These are phyloP conservation scores for Phytophthora multivora DNA, from an alignment of 352 stramenopile species.

Conservation along the genomic window DNA sequence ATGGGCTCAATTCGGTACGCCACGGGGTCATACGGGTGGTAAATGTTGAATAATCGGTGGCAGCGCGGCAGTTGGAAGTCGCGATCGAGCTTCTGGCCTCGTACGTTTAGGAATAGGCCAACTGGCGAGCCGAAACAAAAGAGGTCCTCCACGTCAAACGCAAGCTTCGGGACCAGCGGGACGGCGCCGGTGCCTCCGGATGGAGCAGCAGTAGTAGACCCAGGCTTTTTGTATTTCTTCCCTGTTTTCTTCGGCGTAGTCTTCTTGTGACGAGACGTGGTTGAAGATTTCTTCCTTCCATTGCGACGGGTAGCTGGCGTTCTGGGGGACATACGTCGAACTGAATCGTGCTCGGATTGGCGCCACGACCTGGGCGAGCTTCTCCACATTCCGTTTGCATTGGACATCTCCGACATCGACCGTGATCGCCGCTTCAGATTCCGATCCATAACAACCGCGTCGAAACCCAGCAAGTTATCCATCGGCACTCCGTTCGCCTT, in stretches of 20 bases:
- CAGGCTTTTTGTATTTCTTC: conserved; percentile 25
- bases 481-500: neutral
- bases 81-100: conserved; percentile 76
- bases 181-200: conserved; percentile 8
- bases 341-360: conserved; percentile 5
- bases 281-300: conserved; percentile 12
- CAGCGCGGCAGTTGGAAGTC: conserved; percentile 84
- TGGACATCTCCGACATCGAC: conserved; percentile 49
- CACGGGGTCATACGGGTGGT: conserved; percentile 94
- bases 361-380: conserved; percentile 13
- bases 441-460: conserved; percentile 27
- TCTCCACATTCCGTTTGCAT: conserved; percentile 19
- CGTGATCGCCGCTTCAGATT: conserved; percentile 44
- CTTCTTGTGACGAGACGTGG: conserved; percentile 29
- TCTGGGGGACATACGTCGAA: conserved; percentile 5
- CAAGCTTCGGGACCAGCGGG: conserved; percentile 59
- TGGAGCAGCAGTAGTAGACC: conserved; percentile 14
- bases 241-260: conserved; percentile 19
- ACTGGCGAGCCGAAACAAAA: conserved; percentile 93
- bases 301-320: conserved; percentile 9
- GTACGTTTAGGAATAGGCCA: conserved; percentile 92
- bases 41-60: conserved; percentile 93
- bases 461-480: conserved; percentile 41
- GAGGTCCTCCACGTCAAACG: conserved; percentile 83
- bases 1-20: conserved; percentile 96